phyloP scores from a whole-genome alignment of 1,284 basidiomycete genomes.

The Acaromyces ingoldii region DNA sequence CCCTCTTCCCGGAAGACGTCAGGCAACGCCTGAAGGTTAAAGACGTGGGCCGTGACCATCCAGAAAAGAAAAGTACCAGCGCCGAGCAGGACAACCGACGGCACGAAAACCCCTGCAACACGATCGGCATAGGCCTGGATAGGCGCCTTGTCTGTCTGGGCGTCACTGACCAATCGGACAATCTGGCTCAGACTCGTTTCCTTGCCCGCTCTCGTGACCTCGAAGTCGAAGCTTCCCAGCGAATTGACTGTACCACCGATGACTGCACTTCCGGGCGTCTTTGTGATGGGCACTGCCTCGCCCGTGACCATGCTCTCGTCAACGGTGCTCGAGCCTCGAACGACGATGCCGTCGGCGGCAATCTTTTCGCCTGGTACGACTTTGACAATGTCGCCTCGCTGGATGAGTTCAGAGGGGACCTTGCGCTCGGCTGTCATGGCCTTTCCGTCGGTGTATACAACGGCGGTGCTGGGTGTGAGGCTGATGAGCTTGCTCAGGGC shows the following conservation, averaged over 20 bases:
- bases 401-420: constrained; percentile 88
- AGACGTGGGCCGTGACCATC: constrained; percentile 67
- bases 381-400: constrained; percentile 88
- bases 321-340: constrained; percentile 76
- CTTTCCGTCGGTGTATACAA: constrained; percentile 68
- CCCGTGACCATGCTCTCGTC: constrained; percentile 98
- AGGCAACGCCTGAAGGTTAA: constrained; percentile 64
- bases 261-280: constrained; percentile 73
- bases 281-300: constrained; percentile 84
- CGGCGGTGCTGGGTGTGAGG: constrained; percentile 88
- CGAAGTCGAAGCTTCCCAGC: constrained; percentile 89
- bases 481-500: constrained; percentile 94
- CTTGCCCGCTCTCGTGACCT: constrained; percentile 87
- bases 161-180: constrained; percentile 92
- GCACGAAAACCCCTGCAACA: constrained; percentile 92
- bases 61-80: constrained; percentile 76
- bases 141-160: constrained; percentile 94
- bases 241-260: constrained; percentile 98
- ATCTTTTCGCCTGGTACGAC: constrained; percentile 94
- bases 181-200: constrained; percentile 95
- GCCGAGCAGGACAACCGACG: constrained; percentile 78
- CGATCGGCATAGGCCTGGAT: constrained; percentile 95
- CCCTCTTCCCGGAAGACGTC: constrained; percentile 77
- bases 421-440: constrained; percentile 71
- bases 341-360: constrained; percentile 86